Base-by-base conservation (phyloP, 768 basidiomycete species). In the Russula olivacea region DNA sequence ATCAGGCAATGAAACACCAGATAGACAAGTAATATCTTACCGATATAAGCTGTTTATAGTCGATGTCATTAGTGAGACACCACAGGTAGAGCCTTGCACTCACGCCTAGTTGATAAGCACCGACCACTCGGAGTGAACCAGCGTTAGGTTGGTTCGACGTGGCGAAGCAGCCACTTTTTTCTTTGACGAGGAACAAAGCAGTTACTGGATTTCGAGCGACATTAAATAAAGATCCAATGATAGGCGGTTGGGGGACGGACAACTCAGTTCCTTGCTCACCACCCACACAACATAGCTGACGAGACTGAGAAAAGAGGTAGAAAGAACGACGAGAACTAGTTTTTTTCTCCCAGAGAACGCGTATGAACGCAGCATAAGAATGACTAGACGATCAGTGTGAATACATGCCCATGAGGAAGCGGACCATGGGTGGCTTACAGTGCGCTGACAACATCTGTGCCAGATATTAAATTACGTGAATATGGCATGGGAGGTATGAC, bases 311-410 rank as follows among this genome's bases (percentile, higher is more conserved):
- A 66, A 59, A 28, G 21, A 30, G 17, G 21, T 9, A 1, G 12
- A 57, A 17, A 66, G 66, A 34, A n/a, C 7, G 58, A 41, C 41
- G 7, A 66, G 63, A 40, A 65, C 6, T 1, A 11, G 11, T 28
- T 23, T 50, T 34, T 3, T 40, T 32, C 58, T 58, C 14, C 63
- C 66, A 14, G 66, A 30, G 51, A 66, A 66, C 4, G 66, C 63
- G 19, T 66, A 65, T 10, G 65, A 55, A 36, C 65, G 65, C 40
- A 66, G 38, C 65, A 66, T 64, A 11, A 66, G 47, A 21, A 66
- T 63, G 25, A 60, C 66, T 66, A 21, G 19, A 57, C 1, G 3
- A n/a, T 25, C 23, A 47, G n/a, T 2, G 34, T 65, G 25, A 65
- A 49, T 21, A 40, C 32, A 34, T 28, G 41, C 23, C 8, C 34